phyloP scores from a whole-genome alignment of 805 yeast species.

The Jamesozyma jinghongensis region DNA sequence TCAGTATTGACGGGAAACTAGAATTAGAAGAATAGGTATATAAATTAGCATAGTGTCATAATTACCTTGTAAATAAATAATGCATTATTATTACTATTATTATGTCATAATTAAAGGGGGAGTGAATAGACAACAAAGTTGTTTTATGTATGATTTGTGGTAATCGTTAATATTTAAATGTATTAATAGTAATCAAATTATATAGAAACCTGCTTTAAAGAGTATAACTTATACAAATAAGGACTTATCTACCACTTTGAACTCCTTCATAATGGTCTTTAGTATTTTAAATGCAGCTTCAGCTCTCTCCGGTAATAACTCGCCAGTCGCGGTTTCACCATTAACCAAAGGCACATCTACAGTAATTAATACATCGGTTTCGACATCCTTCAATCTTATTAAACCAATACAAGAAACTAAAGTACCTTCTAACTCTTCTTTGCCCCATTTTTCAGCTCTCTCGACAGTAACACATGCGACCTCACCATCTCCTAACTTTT shows the following conservation, averaged over 20 bases:
- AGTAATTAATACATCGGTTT: slow-evolving; percentile 55
- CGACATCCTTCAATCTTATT: slow-evolving; percentile 40
- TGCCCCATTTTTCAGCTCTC: slow-evolving; percentile 47
- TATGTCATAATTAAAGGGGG: too few species aligned
- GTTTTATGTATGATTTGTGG: too few species aligned
- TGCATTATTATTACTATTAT: too few species aligned
- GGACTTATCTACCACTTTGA: slow-evolving; percentile 21
- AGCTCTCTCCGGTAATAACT: slow-evolving; percentile 8
- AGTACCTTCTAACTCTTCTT: slow-evolving; percentile 26
- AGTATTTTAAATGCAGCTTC: slow-evolving; percentile 17
- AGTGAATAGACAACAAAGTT: too few species aligned
- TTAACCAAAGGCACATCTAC: slow-evolving; percentile 45
- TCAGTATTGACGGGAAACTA: slow-evolving; percentile 36
- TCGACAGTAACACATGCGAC: slow-evolving; percentile 34
- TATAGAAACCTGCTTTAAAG: too few species aligned
- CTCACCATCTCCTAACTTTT: slow-evolving; percentile 8
- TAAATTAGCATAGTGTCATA: too few species aligned
- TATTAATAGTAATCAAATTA: too few species aligned
- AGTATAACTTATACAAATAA: slow-evolving; percentile 17
- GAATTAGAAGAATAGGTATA: slow-evolving; percentile 8
- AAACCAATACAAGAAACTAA: slow-evolving; percentile 49
- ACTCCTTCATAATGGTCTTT: slow-evolving; percentile 15
- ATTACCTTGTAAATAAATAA: too few species aligned
- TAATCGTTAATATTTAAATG: too few species aligned
- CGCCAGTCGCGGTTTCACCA: neutral